A percentile compares a stretch with the other conserved stretches of the same genome.
Conservation (phyloP, 106 monocot species). For the Allium cepa region DNA sequence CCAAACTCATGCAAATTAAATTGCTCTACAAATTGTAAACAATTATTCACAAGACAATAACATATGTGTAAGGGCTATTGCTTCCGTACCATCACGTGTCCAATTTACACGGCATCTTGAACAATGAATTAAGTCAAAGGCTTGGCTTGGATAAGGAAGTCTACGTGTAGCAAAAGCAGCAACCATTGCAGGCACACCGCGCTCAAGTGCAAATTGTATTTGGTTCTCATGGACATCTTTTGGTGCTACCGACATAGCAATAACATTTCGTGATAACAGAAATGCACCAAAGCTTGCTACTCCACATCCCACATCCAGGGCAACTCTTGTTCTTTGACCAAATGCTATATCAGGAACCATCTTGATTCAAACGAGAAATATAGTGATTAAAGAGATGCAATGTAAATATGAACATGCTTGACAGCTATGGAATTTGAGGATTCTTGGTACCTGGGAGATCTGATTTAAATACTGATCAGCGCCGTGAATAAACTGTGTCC, state of each 20-base stretch:
- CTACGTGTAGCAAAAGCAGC: slow-evolving; percentile 84
- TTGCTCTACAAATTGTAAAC: neutral
- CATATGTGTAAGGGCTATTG: neutral
- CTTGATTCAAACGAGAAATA: slow-evolving; percentile 18
- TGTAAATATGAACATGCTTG: neutral
- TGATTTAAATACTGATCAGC: slow-evolving; percentile 76
- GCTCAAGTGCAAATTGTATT: slow-evolving; percentile 96
- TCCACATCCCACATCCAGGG: slow-evolving; percentile 85
- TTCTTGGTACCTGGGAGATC: slow-evolving; percentile 42
- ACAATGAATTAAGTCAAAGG: slow-evolving; percentile 91
- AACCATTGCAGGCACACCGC: slow-evolving; percentile 89
- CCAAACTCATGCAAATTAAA: neutral
- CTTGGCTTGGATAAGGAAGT: slow-evolving; percentile 75
- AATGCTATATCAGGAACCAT: slow-evolving; percentile 89
- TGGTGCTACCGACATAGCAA: slow-evolving; percentile 83
- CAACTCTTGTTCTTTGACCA: slow-evolving; percentile 64
- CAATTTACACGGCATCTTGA: slow-evolving; percentile 93
- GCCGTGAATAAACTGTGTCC: slow-evolving; percentile 89
- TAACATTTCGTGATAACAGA: slow-evolving; percentile 66
- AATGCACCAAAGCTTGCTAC: slow-evolving; percentile 95
- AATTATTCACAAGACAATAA: neutral
- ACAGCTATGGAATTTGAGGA: no score
- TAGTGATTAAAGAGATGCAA: neutral
- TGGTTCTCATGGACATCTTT: slow-evolving; percentile 96
- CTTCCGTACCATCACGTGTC: slow-evolving; percentile 70